phyloP scores from a whole-genome alignment of 1,139 yeast species.

The Magnusiomyces paraingens region DNA sequence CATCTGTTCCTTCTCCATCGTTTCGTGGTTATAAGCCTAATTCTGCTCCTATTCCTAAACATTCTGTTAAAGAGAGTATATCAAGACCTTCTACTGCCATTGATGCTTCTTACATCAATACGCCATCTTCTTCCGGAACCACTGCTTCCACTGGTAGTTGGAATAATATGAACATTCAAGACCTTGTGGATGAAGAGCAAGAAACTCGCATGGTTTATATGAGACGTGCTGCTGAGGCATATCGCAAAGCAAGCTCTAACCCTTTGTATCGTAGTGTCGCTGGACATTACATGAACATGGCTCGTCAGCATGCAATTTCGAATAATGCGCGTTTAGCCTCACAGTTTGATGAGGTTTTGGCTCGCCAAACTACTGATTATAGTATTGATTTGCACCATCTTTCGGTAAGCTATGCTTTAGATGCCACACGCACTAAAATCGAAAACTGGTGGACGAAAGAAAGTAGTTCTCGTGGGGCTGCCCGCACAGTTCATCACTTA shows the following conservation, averaged over 20 bases:
- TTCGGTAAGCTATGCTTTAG: slow-evolving; percentile 25
- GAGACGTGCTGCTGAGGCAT: slow-evolving; percentile 16
- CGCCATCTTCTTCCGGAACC: not conserved
- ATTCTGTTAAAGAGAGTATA: too few species aligned
- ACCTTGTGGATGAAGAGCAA: not conserved
- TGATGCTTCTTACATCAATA: not conserved
- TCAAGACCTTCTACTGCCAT: not conserved
- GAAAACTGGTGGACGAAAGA: slow-evolving; percentile 21
- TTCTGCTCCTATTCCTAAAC: not conserved
- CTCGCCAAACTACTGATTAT: slow-evolving; percentile 17
- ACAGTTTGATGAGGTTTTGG: slow-evolving; percentile 16
- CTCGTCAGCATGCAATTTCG: slow-evolving; percentile 17
- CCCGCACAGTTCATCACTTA: slow-evolving; percentile 15
- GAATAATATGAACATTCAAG: not conserved
- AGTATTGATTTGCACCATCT: slow-evolving; percentile 28
- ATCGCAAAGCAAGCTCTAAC: slow-evolving; percentile 22
- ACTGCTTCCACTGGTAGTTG: not conserved
- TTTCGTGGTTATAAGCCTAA: not conserved
- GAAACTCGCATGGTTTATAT: not conserved
- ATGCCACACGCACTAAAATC: slow-evolving; percentile 20
- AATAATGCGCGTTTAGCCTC: slow-evolving; percentile 17
- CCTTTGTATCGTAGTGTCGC: slow-evolving; percentile 27
- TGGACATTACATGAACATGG: slow-evolving; percentile 24
- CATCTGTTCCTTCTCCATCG: not conserved
- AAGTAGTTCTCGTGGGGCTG: not conserved